Evolutionary conservation across 306 rosid genomes (phyloP).

Genomic region (Sechiopsis laciniata): DNA sequence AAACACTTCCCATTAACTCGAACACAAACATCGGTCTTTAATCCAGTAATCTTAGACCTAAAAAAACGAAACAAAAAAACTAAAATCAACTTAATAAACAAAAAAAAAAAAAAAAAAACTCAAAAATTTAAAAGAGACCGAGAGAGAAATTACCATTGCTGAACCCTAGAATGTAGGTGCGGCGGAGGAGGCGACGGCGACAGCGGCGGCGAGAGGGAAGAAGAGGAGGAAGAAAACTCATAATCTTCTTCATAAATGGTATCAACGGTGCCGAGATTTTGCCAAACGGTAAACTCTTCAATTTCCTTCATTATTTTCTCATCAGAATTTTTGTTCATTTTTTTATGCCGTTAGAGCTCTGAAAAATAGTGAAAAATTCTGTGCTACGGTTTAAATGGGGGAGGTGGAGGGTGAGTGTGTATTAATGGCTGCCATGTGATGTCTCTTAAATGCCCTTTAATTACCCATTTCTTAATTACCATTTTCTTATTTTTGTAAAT

Average conservation of each 20-base stretch:
- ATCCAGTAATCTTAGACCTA: conserved; percentile 48
- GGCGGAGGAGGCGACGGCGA: conserved; percentile 29
- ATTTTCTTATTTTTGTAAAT: conserved; percentile 14
- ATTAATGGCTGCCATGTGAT: conserved; percentile 27
- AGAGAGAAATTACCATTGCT: conserved; percentile 43
- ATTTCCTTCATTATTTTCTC: conserved; percentile 12
- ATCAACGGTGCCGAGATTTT: conserved; percentile 50
- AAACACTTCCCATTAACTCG: conserved; percentile 66
- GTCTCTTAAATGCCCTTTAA: conserved; percentile 17
- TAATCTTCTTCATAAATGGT: conserved; percentile 79
- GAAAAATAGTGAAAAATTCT: background rate
- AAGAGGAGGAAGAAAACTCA: conserved; percentile 61
- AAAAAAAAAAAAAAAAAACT: background rate
- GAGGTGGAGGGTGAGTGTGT: conserved; percentile 17
- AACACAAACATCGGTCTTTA: conserved; percentile 47
- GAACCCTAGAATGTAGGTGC: conserved; percentile 41
- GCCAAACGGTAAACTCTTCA: conserved; percentile 29
- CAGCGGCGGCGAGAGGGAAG: conserved; percentile 52
- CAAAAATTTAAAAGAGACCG: background rate
- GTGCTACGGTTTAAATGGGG: background rate
- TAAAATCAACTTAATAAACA: background rate
- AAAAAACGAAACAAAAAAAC: background rate
- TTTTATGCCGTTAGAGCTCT: background rate
- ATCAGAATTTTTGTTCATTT: background rate
- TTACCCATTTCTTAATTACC: background rate